Evolutionary conservation across 192 early-diverging fungal species (phyloP), one percentile per base, ranked within the genome.

Genomic region (Phycomyces nitens): DNA sequence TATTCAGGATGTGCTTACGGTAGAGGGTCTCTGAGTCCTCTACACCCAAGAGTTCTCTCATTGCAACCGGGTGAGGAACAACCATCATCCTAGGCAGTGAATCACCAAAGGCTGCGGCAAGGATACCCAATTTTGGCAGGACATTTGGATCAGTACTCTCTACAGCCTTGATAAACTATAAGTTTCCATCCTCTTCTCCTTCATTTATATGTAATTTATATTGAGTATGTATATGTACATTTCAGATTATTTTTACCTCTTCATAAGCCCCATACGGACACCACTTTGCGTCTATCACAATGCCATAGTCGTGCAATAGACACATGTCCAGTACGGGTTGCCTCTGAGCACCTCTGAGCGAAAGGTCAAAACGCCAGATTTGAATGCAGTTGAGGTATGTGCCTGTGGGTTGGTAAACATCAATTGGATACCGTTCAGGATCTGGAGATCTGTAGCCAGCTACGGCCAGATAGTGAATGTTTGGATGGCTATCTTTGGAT

Each of bases 261-360:
- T 80, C 72, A 58, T 77, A 68, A 5, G 72, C 59, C 5, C 78
- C 78, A 47, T 77, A 77, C 23, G 75, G 75, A 56, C 75, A 77
- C 78, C 78, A 80, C 44, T 69, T 61, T 42, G 77, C 40, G 27
- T 74, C 68, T 39, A 54, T 57, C 6, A 65, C 44, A 22, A 64
- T 50, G 0, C 78, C 78, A 57, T 23, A 68, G 27, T 74, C 69
- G 57, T 80, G 78, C 5, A 69, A 58, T n/a, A 80, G 60, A 56
- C 76, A 77, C 10, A 80, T 38, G 44, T 74, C 78, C 38, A 80
- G 54, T 12, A 43, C 50, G 15, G 75, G 72, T 24, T 18, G 1
- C 21, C 15, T 52, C 24, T 56, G 21, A 0, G 24, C 15, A 8
- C 52, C 22, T 22, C 27, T 27, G 18, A 49, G n/a, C 2, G 50